Evolutionary conservation across 345 rosid species (phyloP).

Genomic region (Syzygium grande): DNA sequence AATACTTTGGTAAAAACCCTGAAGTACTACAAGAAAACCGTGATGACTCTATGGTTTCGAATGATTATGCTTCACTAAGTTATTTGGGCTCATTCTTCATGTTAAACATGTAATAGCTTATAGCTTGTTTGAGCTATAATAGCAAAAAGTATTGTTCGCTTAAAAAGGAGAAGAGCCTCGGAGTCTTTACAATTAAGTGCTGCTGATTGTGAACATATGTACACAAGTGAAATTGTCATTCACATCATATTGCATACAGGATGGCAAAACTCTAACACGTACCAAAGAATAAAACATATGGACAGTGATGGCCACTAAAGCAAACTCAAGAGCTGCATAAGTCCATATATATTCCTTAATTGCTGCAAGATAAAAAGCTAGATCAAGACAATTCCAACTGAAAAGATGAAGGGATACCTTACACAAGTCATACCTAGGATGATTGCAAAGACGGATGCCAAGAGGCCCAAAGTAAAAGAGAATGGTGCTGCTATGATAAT

Average conservation of each 20-base stretch:
- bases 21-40: not conserved
- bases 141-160: not conserved
- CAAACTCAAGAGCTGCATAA: slow-evolving; percentile 86
- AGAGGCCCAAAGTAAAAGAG: slow-evolving; percentile 61
- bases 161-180: not conserved
- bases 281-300: slow-evolving; percentile 58
- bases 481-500: slow-evolving; percentile 74
- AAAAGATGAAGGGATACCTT: not conserved
- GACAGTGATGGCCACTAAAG: slow-evolving; percentile 51
- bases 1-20: not conserved
- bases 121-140: not conserved
- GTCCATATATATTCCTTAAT: slow-evolving; percentile 86
- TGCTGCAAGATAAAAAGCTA: slow-evolving; percentile 35
- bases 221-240: not conserved
- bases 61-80: not conserved
- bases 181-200: not conserved
- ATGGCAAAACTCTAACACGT: slow-evolving; percentile 13
- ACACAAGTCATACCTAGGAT: slow-evolving; percentile 50
- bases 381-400: not conserved
- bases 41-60: not conserved
- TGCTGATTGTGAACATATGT: not conserved
- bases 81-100: not conserved
- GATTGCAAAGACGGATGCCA: slow-evolving; percentile 66
- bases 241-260: not conserved
- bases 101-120: not conserved